Base-by-base conservation (phyloP, 345 rosid species). In the Noccaea bulbosa region DNA sequence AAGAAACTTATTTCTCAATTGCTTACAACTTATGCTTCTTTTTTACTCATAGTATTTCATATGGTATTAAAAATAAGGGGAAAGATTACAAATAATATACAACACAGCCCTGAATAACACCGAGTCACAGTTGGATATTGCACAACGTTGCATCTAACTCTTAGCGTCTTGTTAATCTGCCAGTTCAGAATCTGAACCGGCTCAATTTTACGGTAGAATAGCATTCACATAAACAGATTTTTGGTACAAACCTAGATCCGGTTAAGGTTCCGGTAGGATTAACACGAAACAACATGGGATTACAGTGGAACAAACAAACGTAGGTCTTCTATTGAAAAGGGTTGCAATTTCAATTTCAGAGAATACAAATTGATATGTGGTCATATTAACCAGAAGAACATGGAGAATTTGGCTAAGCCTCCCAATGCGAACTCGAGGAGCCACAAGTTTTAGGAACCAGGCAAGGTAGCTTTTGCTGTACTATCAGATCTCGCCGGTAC, bases 401-500 rank as follows among this genome's bases (percentile, higher is more conserved):
- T 54, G 9, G 48, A 46, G 41, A 39, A 7, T 62, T 27, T 6
- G 65, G 65, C 61, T 46, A 43, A 20, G 43, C 15, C 37, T 61
- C 55, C 40, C 22, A 16, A 33, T n/a, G 52, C 8, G 15, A 64
- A 54, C 49, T 54, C 6, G 35, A 57, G 61, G 44, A 45, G 51
- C 37, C 17, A 15, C 17, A 60, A 1, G 48, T 44, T 61, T 56
- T 34, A 12, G 20, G 47, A 56, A 46, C 47, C 55, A 63, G 61
- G 46, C 30, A 62, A 52, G 6, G 58, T 52, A 30, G 46, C 10
- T 67, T 74, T 53, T 12, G 66, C 37, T 52, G 38, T 44, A 66
- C 40, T 41, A 47, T 86, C 83, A 91, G 59, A 93, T 89, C 81
- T 93, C 77, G 32, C 97, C 97, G 0, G 89, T 93, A 71, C 97